Evolutionary conservation across 1,284 basidiomycete genomes (phyloP), one percentile per base, ranked within the genome.

Genomic region (Exobasidium cylindrosporum): DNA sequence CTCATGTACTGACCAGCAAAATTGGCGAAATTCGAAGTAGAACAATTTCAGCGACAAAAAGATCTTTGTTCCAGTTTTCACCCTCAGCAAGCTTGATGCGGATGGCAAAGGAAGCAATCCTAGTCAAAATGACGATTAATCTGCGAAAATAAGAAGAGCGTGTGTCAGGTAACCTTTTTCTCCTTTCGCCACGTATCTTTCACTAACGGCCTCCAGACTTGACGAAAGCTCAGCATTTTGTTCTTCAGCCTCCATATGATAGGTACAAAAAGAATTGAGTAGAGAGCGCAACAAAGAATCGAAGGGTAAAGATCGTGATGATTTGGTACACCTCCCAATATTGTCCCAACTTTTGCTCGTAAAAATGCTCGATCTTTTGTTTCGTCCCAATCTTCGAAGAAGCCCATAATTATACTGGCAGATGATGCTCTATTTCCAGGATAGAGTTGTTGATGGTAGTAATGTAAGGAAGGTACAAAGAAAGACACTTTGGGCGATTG

Each of bases 1-100:
- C n/a, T n/a, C n/a, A n/a, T n/a, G n/a, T 7, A 50, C 47, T 50
- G 7, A 50, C 47, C 21, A 55, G 30, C n/a, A 55, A 23, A 14
- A 55, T 55, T 4, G 53, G 53, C 29, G 24, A 26, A 4, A 55
- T 30, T 14, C 53, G 53, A 4, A 55, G 29, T 11, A 55, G 17
- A 6, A 55, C 17, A 4, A 55, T 26, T 35, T 55, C 21, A 28
- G 53, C 30, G 29, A 55, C 40, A 17, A 55, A 55, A 6, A 55
- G n/a, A 44, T 55, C 30, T 28, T 55, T 26, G 30, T 32, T 44
- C 53, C 53, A 55, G 26, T 55, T 29, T 2, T 35, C 13, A 23
- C 30, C 53, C 4, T 55, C 53, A 2, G 53, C n/a, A 31, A 55
- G 53, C 30, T 55, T 55, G 30, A 55, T 55, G n/a, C 53, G 4